Evolutionary conservation across 371 early-diverging fungal species (phyloP), one percentile per base, ranked within the genome.

Genomic region (Mycotypha africana): DNA sequence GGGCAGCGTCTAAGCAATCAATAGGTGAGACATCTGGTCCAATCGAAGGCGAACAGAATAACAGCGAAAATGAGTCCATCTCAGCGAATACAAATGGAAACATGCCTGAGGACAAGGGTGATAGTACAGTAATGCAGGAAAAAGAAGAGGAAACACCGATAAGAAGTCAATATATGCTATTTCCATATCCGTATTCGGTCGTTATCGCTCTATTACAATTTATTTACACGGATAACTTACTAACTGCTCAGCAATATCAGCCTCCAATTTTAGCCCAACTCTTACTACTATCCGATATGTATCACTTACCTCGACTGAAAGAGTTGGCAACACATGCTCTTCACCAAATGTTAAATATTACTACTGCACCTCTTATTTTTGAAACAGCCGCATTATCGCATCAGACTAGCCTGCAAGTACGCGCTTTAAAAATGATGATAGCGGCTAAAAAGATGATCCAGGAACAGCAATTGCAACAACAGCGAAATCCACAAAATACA

Each of bases 211-310:
- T 84, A 26, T 59, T 83, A 2, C 84, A 83, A 37, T 86, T 73
- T 40, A 51, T 83, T 42, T 84, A 86, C 54, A 84, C 85, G 0
- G 81, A 78, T 53, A 73, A 78, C 37, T 56, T 86, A 10, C 55
- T 72, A 20, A 79, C 82, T 0, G 56, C 79, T 38, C 72, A 79
- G 49, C 72, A 70, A 47, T 68, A 73, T 32, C 59, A 70, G 42
- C 49, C 76, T 15, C 68, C 60, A 35, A 76, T 80, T 14, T 49
- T 86, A 6, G 70, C 80, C 34, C 81, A 79, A 20, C 47, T 86
- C 0, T 40, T 86, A 25, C 59, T 73, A 2, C 36, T 82, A 9
- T 72, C 84, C 1, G 78, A 76, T 47, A 42, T 73, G 22, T 82
- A 77, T 55, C 51, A 62, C 23, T 62, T 86, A 26, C 54, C 75